A percentile compares a stretch with the other conserved stretches of the same genome.
Conservation (phyloP, 345 rosid genomes). For the Zanthoxylum bungeanum region DNA sequence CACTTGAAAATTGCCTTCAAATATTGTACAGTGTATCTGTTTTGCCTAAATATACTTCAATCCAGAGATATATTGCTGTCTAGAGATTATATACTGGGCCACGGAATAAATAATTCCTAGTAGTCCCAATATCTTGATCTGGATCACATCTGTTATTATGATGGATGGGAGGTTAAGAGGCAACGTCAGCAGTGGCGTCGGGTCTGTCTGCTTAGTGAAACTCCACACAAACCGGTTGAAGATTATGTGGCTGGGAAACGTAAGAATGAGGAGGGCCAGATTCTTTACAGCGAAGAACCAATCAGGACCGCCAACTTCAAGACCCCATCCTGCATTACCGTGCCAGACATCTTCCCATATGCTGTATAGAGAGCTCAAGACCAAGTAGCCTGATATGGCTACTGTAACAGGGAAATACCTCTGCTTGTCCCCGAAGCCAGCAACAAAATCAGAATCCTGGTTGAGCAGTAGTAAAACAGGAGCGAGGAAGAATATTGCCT, state of each 20-base stretch:
- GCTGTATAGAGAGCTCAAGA: slow-evolving; percentile 59
- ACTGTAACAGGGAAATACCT: slow-evolving; percentile 92
- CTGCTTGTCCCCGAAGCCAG: slow-evolving; percentile 97
- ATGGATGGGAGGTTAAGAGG: slow-evolving; percentile 91
- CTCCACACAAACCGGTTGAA: slow-evolving; percentile 94
- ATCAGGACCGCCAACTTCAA: slow-evolving; percentile 87
- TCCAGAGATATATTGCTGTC: slow-evolving; percentile 93
- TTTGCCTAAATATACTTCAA: slow-evolving; percentile 77
- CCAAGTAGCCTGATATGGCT: slow-evolving; percentile 72
- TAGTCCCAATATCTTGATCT: slow-evolving; percentile 76
- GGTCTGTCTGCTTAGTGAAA: slow-evolving; percentile 58
- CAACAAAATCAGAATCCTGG: slow-evolving; percentile 95
- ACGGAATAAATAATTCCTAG: slow-evolving; percentile 80
- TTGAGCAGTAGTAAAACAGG: slow-evolving; percentile 92
- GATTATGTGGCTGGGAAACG: slow-evolving; percentile 88
- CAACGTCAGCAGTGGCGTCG: slow-evolving; percentile 64
- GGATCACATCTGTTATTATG: slow-evolving; percentile 77
- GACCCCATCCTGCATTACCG: slow-evolving; percentile 86
- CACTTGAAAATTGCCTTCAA: slow-evolving; percentile 32
- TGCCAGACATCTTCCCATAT: slow-evolving; percentile 93
- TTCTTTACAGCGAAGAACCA: slow-evolving; percentile 95
- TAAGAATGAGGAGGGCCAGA: slow-evolving; percentile 76
- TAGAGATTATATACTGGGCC: slow-evolving; percentile 79
- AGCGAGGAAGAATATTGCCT: slow-evolving; percentile 93
- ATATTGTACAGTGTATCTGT: slow-evolving; percentile 33